A percentile compares a stretch with the other conserved stretches of the same genome.
Conservation (phyloP, 164 flowering plant genomes). For the Protea cynaroides region DNA sequence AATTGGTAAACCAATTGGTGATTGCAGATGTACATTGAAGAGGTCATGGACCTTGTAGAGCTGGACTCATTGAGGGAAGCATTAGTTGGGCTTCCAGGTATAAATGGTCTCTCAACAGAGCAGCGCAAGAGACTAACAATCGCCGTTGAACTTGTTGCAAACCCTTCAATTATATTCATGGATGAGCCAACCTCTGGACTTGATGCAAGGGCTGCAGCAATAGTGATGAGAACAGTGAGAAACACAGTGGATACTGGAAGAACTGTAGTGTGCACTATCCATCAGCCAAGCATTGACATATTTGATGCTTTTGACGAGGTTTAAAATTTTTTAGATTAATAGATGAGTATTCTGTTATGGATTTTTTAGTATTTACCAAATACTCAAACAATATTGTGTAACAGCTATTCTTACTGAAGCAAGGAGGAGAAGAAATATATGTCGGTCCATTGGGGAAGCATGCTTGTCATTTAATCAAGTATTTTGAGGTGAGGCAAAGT, state of each 20-base stretch:
- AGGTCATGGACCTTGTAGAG: slow-evolving; percentile 16
- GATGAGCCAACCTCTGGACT: too few species aligned
- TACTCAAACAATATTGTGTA: background rate
- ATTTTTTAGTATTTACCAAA: background rate
- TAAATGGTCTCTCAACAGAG: too few species aligned
- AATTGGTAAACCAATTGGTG: too few species aligned
- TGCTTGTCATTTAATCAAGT: slow-evolving; percentile 40
- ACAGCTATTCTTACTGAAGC: slow-evolving; percentile 50
- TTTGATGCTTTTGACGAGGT: slow-evolving; percentile 3
- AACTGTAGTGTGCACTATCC: too few species aligned
- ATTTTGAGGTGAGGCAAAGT: slow-evolving; percentile 46
- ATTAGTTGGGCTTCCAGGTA: too few species aligned
- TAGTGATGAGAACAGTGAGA: too few species aligned
- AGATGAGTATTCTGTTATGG: background rate
- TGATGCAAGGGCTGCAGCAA: too few species aligned
- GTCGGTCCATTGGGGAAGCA: slow-evolving; percentile 47
- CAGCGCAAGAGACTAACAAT: too few species aligned
- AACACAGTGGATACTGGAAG: too few species aligned
- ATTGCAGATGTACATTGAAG: slow-evolving; percentile 14
- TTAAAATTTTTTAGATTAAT: background rate
- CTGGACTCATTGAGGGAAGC: slow-evolving; percentile 10
- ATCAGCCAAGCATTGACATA: too few species aligned
- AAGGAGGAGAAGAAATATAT: slow-evolving; percentile 61
- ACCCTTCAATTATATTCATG: too few species aligned
- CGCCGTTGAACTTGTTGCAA: too few species aligned